Evolutionary conservation across 345 rosid genomes (phyloP).

Genomic region (Melaleuca quinquenervia): DNA sequence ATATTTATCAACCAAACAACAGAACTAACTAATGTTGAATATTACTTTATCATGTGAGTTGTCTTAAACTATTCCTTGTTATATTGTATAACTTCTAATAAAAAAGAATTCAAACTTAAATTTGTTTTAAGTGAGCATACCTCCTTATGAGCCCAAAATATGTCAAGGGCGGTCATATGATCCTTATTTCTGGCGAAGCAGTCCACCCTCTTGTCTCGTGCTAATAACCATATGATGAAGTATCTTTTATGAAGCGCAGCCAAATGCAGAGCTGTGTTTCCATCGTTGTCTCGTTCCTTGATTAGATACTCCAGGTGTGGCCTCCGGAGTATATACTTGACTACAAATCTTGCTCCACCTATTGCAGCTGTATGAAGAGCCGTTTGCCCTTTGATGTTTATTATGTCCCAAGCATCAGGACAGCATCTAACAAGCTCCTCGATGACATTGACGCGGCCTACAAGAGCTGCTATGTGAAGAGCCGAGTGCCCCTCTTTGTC

Average conservation of each 20-base stretch:
- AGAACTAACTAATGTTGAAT: not conserved
- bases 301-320: too few relatives aligned
- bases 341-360: not conserved
- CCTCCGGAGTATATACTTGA: too few relatives aligned
- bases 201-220: not conserved
- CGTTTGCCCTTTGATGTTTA: not conserved
- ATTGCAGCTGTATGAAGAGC: not conserved
- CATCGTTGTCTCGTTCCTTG: too few relatives aligned
- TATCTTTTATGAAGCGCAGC: not conserved
- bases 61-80: not conserved
- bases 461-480: not conserved
- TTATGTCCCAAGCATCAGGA: not conserved
- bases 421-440: not conserved
- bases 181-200: not conserved
- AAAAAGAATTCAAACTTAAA: too few relatives aligned
- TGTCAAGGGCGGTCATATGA: not conserved
- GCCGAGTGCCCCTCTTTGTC: not conserved
- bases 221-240: not conserved
- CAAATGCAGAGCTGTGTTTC: not conserved
- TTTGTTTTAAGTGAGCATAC: too few relatives aligned
- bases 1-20: not conserved
- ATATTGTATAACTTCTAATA: too few relatives aligned
- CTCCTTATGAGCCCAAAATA: not conserved
- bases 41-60: not conserved
- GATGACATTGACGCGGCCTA: not conserved